Conservation (phyloP, 345 rosid genomes). For the Barbarea vulgaris region DNA sequence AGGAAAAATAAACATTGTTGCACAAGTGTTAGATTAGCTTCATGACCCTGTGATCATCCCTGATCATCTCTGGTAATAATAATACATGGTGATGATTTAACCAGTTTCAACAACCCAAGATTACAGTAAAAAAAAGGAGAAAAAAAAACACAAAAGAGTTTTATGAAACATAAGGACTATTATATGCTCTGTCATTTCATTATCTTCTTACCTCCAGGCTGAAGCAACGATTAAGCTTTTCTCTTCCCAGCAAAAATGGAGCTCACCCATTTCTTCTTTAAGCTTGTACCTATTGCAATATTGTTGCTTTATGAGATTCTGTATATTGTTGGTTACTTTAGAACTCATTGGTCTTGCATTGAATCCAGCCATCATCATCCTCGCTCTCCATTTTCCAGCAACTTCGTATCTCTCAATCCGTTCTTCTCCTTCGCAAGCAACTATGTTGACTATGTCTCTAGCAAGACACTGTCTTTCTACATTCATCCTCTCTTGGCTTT, state of each 20-base stretch:
- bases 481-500: constrained; percentile 94
- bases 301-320: constrained; percentile 53
- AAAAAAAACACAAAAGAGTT: neutral
- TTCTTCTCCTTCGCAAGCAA: constrained; percentile 97
- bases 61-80: constrained; percentile 23
- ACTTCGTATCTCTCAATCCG: constrained; percentile 88
- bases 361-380: constrained; percentile 96
- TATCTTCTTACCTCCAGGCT: constrained; percentile 62
- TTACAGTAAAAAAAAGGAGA: neutral
- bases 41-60: constrained; percentile 19
- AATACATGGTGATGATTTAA: constrained; percentile 37
- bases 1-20: neutral
- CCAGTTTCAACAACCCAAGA: constrained; percentile 25
- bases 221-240: constrained; percentile 89
- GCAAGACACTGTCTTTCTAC: constrained; percentile 96
- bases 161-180: constrained; percentile 10
- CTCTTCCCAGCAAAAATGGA: constrained; percentile 90
- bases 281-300: constrained; percentile 67
- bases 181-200: neutral
- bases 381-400: constrained; percentile 94
- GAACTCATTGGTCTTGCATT: constrained; percentile 62
- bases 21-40: constrained; percentile 39
- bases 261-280: constrained; percentile 65
- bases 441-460: constrained; percentile 85
- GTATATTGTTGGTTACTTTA: constrained; percentile 52